Evolutionary conservation across 176 grass and related monocot genomes (phyloP).

Genomic region (maize (Zea mays)): Zm-B73-REFERENCE-NAM-5.0 NC_050098.1:41326501-41327000

Average conservation of each 20-base stretch:
- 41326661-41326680: conserved; percentile 1
- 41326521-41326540: conserved; percentile 91
- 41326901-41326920: conserved; percentile 81
- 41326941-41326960: conserved; percentile 95
- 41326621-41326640: conserved; percentile 99
- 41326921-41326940: conserved; percentile 84
- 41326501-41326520: conserved; percentile 95
- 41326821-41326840: not conserved
- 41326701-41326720: not conserved
- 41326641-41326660: conserved; percentile 36
- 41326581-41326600: conserved; percentile 79
- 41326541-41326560: conserved; percentile 90
- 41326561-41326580: conserved; percentile 95
- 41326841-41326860: not conserved
- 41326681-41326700: conserved; percentile 12
- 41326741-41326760: conserved; percentile 99
- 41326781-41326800: conserved; percentile 99
- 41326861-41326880: not conserved
- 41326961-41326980: conserved; percentile 89
- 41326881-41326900: conserved; percentile 20
- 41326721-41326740: conserved; percentile 90
- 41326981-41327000: conserved; percentile 52
- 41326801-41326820: conserved; percentile 50
- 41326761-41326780: conserved; percentile 99
- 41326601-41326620: conserved; percentile 96